Evolutionary conservation across 208 protist genomes (phyloP).

Genomic region (Wallacemonas sp.): DNA sequence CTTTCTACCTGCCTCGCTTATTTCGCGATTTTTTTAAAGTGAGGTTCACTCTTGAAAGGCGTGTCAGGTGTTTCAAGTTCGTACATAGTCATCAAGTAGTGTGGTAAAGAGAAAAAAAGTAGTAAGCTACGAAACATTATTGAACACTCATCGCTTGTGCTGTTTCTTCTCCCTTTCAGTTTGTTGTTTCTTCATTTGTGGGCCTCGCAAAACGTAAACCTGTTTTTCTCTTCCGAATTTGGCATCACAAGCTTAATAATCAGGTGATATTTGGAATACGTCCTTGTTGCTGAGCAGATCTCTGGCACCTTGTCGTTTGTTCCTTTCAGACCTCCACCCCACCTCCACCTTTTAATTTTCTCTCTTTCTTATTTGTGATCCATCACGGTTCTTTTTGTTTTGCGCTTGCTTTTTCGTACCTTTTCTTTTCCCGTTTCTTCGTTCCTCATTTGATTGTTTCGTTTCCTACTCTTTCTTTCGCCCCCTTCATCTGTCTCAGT

Average conservation of each 20-base stretch:
- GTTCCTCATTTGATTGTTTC: constrained; percentile 7
- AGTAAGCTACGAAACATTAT: no score
- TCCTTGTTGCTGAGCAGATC: no score
- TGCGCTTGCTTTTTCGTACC: neutral
- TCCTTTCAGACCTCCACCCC: neutral
- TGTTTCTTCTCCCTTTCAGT: neutral
- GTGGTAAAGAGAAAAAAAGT: no score
- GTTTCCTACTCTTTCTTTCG: neutral
- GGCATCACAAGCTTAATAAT: no score
- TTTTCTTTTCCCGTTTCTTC: neutral
- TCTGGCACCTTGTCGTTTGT: neutral
- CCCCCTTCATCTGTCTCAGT: neutral
- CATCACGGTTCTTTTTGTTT: neutral
- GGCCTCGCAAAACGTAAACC: neutral
- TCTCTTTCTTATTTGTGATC: neutral
- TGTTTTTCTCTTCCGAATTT: no score
- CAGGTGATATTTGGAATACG: no score
- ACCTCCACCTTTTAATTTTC: neutral
- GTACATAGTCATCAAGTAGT: no score
- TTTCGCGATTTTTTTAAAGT: neutral
- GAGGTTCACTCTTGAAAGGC: no score
- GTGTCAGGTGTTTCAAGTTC: no score
- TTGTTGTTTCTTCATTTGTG: neutral
- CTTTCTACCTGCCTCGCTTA: neutral
- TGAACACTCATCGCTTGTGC: no score